A percentile compares a stretch with the other conserved stretches of the same genome.
Conservation (phyloP, 495 filamentous ascomycete species). For the Lophium mytilinum region DNA sequence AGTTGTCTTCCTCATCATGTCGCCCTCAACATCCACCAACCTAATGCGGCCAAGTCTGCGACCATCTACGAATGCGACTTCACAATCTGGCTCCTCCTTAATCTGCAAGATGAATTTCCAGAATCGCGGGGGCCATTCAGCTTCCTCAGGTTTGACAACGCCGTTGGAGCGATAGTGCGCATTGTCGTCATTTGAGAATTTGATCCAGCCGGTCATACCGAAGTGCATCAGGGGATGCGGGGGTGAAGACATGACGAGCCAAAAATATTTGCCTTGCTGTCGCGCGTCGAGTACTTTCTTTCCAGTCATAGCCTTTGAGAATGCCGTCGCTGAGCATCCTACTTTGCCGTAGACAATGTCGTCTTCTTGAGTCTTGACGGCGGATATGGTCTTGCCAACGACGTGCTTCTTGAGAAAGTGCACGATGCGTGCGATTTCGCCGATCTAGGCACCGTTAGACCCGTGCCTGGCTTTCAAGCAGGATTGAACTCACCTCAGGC, state of each 20-base stretch:
- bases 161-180: constrained; percentile 60
- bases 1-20: constrained; percentile 63
- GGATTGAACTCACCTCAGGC: constrained; percentile 20
- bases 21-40: constrained; percentile 69
- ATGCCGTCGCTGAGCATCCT: constrained; percentile 63
- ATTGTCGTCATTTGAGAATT: constrained; percentile 67
- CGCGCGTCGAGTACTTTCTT: constrained; percentile 68
- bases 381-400: constrained; percentile 69
- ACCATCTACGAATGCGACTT: constrained; percentile 78
- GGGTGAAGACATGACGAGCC: constrained; percentile 60
- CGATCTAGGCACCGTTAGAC: constrained; percentile 26
- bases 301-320: constrained; percentile 63
- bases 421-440: constrained; percentile 68
- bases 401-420: constrained; percentile 73
- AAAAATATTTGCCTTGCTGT: constrained; percentile 95
- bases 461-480: not conserved
- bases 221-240: constrained; percentile 91
- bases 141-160: constrained; percentile 45
- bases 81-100: constrained; percentile 48
- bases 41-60: constrained; percentile 70
- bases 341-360: constrained; percentile 77
- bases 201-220: constrained; percentile 86
- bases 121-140: constrained; percentile 80
- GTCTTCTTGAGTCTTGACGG: constrained; percentile 66
- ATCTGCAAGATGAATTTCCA: constrained; percentile 78